A percentile compares a stretch with the other conserved stretches of the same genome.
These are phyloP conservation scores for Monilinia aucupariae DNA, from an alignment of 2,329 filamentous ascomycete genomes.

Conservation along the genomic window DNA sequence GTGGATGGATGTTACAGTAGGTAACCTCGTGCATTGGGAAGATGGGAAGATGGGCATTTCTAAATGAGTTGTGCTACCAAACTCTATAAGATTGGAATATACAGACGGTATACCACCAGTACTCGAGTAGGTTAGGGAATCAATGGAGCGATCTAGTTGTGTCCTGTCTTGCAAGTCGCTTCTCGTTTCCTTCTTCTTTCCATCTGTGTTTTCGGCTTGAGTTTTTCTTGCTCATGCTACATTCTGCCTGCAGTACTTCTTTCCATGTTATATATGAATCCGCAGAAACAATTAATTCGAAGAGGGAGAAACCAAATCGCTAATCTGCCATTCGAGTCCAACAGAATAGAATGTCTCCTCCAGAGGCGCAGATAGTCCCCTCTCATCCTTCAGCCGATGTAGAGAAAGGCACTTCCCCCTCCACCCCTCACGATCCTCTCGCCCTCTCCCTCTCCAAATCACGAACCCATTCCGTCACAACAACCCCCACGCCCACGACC, in stretches of 20 bases:
- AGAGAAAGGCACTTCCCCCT: neutral
- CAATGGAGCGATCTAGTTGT: neutral
- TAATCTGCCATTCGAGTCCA: neutral
- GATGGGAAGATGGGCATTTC: no score
- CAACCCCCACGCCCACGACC: neutral
- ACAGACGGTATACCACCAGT: no score
- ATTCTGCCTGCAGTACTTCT: neutral
- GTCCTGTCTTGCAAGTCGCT: neutral
- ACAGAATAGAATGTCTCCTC: constrained; percentile 8
- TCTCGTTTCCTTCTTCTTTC: neutral
- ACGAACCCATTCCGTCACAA: neutral
- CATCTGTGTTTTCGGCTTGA: no score
- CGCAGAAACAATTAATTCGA: neutral
- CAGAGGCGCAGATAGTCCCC: neutral
- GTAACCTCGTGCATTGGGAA: no score
- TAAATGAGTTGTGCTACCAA: constrained; percentile 1
- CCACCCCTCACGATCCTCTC: neutral
- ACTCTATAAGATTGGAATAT: neutral
- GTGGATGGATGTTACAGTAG: neutral
- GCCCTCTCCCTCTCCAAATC: neutral
- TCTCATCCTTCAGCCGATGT: constrained; percentile 1
- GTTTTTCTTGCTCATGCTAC: neutral
- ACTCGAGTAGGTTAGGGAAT: no score
- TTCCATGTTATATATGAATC: neutral
- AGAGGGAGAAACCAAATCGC: neutral